These are phyloP conservation scores for Tubosaeta sp. DNA, from an alignment of 768 basidiomycete genomes.

Conservation along the genomic window DNA sequence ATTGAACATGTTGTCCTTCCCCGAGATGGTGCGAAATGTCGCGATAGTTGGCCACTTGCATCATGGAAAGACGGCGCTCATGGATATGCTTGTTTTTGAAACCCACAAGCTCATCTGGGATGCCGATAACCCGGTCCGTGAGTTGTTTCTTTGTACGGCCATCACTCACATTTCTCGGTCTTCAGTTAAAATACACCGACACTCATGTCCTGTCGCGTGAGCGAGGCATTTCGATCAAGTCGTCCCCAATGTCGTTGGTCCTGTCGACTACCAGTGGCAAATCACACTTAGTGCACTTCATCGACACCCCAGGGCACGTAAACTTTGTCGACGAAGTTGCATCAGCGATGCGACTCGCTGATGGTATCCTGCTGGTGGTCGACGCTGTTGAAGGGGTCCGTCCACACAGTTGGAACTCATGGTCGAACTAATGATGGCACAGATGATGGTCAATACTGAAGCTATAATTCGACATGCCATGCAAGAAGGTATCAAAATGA, in stretches of 20 bases:
- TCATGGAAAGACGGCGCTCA: conserved; percentile 93
- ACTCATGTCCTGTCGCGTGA: conserved; percentile 86
- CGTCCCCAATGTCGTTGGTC: conserved; percentile 92
- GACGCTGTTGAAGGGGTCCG: conserved; percentile 98
- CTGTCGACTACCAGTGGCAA: conserved; percentile 83
- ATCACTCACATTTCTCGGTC: conserved; percentile 17
- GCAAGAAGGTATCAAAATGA: conserved; percentile 85
- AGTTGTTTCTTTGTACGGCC: conserved; percentile 9
- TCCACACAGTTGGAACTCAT: conserved; percentile 9
- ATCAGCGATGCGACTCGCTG: conserved; percentile 76
- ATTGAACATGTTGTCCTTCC: conserved; percentile 85
- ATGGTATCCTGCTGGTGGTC: conserved; percentile 90
- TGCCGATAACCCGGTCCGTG: conserved; percentile 77
- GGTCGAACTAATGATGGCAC: conserved; percentile 13
- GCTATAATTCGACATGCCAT: conserved; percentile 83
- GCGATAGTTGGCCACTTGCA: conserved; percentile 95
- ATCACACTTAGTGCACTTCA: conserved; percentile 87
- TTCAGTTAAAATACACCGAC: conserved; percentile 90
- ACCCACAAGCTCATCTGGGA: conserved; percentile 96
- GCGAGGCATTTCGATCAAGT: conserved; percentile 92
- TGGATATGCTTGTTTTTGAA: conserved; percentile 97
- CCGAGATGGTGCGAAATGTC: conserved; percentile 94
- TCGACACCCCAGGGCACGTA: conserved; percentile 97
- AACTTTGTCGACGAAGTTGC: conserved; percentile 99
- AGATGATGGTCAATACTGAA: conserved; percentile 94